Percentiles rank a stretch among this genome's conserved stretches.
Conservation (phyloP, 192 early-diverging fungal genomes). For the Spizellomyces sp. region DNA sequence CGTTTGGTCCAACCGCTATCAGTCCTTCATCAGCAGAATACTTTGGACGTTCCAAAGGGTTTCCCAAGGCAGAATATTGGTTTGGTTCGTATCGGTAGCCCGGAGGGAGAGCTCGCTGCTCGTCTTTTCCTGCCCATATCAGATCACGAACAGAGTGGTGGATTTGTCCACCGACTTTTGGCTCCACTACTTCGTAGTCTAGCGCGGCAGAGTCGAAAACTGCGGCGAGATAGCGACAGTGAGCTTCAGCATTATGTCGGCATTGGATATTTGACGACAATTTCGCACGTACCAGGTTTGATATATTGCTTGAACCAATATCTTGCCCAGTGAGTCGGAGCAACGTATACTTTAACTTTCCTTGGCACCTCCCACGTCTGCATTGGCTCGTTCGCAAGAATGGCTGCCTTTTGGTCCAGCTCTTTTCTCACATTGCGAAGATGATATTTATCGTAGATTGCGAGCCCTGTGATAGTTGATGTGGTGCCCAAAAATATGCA, state of each 20-base stretch:
- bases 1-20: constrained; percentile 42
- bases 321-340: constrained; percentile 36
- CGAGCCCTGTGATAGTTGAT: constrained; percentile 1
- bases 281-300: constrained; percentile 38
- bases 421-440: constrained; percentile 13
- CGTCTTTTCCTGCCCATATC: constrained; percentile 44
- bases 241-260: too few species aligned
- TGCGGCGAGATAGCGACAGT: not conserved
- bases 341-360: constrained; percentile 38
- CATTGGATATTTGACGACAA: too few species aligned
- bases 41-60: constrained; percentile 25
- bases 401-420: constrained; percentile 10
- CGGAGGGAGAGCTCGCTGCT: not conserved
- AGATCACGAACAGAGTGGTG: constrained; percentile 26
- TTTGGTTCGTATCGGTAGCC: constrained; percentile 2
- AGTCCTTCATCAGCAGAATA: constrained; percentile 35
- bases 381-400: constrained; percentile 18
- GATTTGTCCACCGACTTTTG: constrained; percentile 16
- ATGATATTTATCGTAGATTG: constrained; percentile 34
- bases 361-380: constrained; percentile 17
- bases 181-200: constrained; percentile 43
- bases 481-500: constrained; percentile 31
- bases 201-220: constrained; percentile 48
- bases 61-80: not conserved
- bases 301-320: constrained; percentile 49